Conservation (phyloP, 768 basidiomycete genomes). For the Podaxis pistillaris region DNA sequence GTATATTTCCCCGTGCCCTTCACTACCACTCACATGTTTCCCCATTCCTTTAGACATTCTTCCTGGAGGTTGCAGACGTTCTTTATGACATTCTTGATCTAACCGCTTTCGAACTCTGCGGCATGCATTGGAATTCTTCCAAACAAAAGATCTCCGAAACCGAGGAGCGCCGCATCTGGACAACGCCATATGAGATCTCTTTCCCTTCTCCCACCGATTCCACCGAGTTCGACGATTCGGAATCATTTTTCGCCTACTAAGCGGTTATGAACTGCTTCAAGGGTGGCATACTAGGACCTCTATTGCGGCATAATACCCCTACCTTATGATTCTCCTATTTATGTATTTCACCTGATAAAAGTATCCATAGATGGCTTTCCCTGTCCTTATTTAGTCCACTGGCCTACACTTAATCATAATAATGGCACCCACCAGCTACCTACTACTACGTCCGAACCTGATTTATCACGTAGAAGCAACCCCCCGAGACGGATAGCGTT, state of each 20-base stretch:
- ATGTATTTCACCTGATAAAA: slow-evolving; percentile 7
- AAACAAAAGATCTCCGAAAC: slow-evolving; percentile 31
- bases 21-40: slow-evolving; percentile 13
- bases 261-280: neutral
- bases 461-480: neutral
- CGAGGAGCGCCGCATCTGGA: slow-evolving; percentile 47
- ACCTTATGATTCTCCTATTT: slow-evolving; percentile 5
- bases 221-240: slow-evolving; percentile 12
- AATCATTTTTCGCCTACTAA: slow-evolving; percentile 14
- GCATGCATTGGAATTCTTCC: slow-evolving; percentile 72
- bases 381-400: slow-evolving; percentile 6
- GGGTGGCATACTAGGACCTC: slow-evolving; percentile 4
- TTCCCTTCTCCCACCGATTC: slow-evolving; percentile 10
- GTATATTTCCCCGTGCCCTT: slow-evolving; percentile 8
- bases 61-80: slow-evolving; percentile 36
- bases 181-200: slow-evolving; percentile 13
- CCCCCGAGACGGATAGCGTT: slow-evolving; percentile 8
- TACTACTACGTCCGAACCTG: neutral
- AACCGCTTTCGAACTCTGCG: slow-evolving; percentile 68
- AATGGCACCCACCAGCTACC: slow-evolving; percentile 1
- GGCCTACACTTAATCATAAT: slow-evolving; percentile 11
- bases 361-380: slow-evolving; percentile 3
- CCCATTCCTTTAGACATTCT: slow-evolving; percentile 23
- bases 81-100: slow-evolving; percentile 62
- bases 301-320: slow-evolving; percentile 4